Conservation (phyloP, 1,139 yeast species). For the Hyphopichia wangnamkhiaoensis region DNA sequence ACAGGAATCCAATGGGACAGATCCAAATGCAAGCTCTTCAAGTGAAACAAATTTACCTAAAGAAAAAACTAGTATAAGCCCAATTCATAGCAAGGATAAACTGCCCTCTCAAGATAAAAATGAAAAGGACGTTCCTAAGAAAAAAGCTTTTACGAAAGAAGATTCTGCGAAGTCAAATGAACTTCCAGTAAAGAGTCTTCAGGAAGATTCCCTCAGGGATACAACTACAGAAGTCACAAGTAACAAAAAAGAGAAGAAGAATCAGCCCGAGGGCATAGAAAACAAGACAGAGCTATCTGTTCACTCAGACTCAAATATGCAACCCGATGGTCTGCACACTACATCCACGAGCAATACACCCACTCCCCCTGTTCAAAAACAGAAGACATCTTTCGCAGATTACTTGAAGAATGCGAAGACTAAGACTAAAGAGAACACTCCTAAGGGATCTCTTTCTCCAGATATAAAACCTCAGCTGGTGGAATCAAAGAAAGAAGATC, state of each 20-base stretch:
- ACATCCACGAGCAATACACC: background rate
- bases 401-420: conserved; percentile 10
- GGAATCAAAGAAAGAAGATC: background rate
- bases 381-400: conserved; percentile 17
- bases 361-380: conserved; percentile 3
- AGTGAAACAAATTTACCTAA: too few relatives aligned
- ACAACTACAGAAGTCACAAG: too few relatives aligned
- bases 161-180: background rate
- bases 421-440: background rate
- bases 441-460: too few relatives aligned
- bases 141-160: background rate
- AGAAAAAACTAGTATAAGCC: too few relatives aligned
- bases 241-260: background rate
- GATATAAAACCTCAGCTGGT: too few relatives aligned
- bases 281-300: background rate
- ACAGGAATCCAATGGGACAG: too few relatives aligned
- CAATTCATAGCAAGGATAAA: too few relatives aligned
- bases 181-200: background rate
- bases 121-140: background rate
- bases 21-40: too few relatives aligned
- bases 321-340: background rate
- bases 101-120: too few relatives aligned
- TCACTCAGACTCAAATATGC: too few relatives aligned
- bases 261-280: background rate
- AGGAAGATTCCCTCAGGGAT: too few relatives aligned